Evolutionary conservation across 2,329 filamentous ascomycete genomes (phyloP), one percentile per base, ranked within the genome.

Genomic region (Grosmannia clavigera): DNA sequence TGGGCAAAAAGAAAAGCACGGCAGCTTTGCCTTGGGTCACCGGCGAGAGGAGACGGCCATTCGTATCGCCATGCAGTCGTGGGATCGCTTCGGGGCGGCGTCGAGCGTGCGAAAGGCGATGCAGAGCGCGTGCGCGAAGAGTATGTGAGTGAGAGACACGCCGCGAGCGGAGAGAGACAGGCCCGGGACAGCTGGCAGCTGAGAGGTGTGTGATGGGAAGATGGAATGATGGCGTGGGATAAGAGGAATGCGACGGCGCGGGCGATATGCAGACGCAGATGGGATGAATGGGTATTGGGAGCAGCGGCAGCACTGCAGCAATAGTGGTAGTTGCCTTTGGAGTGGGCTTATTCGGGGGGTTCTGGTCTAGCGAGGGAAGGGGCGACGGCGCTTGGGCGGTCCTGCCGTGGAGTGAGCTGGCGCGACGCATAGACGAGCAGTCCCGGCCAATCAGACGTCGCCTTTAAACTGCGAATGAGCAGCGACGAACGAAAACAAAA

Each of bases 161-260:
- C 40, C 16, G 40, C 12, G 16, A 43, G 16, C 12, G 3, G 43
- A 50, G 22, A 50, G 22, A 25, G n/a, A 50, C 9, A 9, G n/a
- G 51, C 14, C 25, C 14, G 25, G 25, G 14, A 27, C 51, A 35
- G 33, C 33, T 19, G 40, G 12, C 40, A 40, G 43, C 27, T 31
- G 48, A 50, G 50, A 16, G 57, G 50, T 10, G 29, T 40, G 33
- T 11, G 33, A 27, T 43, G 19, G 31, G 19, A 29, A 3, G 57
- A 59, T 59, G 58, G 52, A 52, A 33, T 55, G 58, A 59, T 59
- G 46, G 58, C 38, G 52, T 55, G 58, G 51, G 58, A 55, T 55
- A 40, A 52, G 48, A 59, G 58, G 48, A 59, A 59, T 59, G 58
- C 58, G 58, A 59, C 58, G n/a, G 58, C 58, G 58, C 58, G 38